Percentiles rank a stretch among this genome's conserved stretches.
These are phyloP conservation scores for Fusarium temperatum DNA, from an alignment of 2,329 filamentous ascomycete genomes.

Conservation along the genomic window DNA sequence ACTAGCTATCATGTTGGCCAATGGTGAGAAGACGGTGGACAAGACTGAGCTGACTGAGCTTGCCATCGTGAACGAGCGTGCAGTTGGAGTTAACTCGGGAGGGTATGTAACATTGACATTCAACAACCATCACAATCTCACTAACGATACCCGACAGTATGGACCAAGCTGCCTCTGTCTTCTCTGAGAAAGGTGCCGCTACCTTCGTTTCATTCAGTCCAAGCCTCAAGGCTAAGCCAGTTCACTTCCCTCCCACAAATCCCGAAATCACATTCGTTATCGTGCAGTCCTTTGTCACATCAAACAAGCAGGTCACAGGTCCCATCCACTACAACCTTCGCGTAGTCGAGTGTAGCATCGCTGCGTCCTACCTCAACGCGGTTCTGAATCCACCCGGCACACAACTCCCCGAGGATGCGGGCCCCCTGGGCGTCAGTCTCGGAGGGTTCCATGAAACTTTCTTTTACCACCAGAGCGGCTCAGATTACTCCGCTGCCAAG, in stretches of 20 bases:
- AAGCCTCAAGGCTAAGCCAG: constrained; percentile 75
- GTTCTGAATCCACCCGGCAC: constrained; percentile 65
- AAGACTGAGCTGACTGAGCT: constrained; percentile 94
- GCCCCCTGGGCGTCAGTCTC: constrained; percentile 83
- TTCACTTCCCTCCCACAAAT: constrained; percentile 81
- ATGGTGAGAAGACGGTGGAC: constrained; percentile 79
- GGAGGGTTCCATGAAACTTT: constrained; percentile 88
- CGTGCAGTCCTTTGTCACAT: constrained; percentile 91
- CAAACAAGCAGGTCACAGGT: constrained; percentile 93
- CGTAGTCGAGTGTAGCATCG: constrained; percentile 93
- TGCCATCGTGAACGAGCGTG: constrained; percentile 92
- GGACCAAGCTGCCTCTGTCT: constrained; percentile 97
- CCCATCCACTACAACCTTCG: constrained; percentile 96
- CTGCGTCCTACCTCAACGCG: constrained; percentile 74
- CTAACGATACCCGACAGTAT: constrained; percentile 66
- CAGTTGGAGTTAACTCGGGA: constrained; percentile 95
- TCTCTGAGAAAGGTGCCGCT: constrained; percentile 85
- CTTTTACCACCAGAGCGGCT: constrained; percentile 63
- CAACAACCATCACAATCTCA: neutral
- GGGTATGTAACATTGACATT: constrained; percentile 64
- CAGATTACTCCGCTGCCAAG: constrained; percentile 54
- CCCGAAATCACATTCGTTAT: constrained; percentile 92
- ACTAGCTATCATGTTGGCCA: constrained; percentile 86
- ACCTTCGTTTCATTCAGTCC: constrained; percentile 92
- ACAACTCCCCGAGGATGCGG: constrained; percentile 77